Percentiles rank a stretch among this genome's conserved stretches.
These are phyloP conservation scores for Spatholobus suberectus DNA, from an alignment of 306 rosid species.

Conservation along the genomic window DNA sequence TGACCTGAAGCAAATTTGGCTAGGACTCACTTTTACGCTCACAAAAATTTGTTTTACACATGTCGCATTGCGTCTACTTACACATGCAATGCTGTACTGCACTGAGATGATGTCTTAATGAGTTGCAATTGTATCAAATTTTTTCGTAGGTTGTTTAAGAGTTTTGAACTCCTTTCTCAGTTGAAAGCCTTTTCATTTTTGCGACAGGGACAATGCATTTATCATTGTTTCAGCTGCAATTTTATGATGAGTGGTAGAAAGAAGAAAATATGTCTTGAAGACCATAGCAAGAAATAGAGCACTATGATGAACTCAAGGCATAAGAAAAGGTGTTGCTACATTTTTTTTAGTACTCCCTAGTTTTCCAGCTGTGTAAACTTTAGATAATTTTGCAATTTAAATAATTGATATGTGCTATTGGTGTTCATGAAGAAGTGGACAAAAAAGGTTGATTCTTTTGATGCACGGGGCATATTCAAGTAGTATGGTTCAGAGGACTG, in stretches of 20 bases:
- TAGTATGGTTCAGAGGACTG: conserved; percentile 77
- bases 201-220: conserved; percentile 48
- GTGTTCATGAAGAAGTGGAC: conserved; percentile 51
- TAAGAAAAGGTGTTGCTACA: conserved; percentile 58
- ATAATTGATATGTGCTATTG: conserved; percentile 37
- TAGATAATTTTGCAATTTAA: conserved; percentile 15
- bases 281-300: conserved; percentile 48
- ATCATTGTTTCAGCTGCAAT: conserved; percentile 53
- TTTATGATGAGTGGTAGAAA: conserved; percentile 59
- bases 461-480: conserved; percentile 76
- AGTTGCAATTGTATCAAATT: no score
- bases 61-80: no score
- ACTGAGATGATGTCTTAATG: no score
- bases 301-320: conserved; percentile 63
- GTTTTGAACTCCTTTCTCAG: conserved; percentile 11
- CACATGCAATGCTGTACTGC: no score
- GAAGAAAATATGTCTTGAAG: conserved; percentile 46
- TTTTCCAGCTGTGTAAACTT: conserved; percentile 5
- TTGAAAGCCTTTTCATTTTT: background rate
- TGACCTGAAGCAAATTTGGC: background rate
- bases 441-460: conserved; percentile 57
- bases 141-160: no score
- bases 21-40: background rate
- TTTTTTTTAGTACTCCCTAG: conserved; percentile 5
- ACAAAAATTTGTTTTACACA: no score